phyloP scores from a whole-genome alignment of 2,329 filamentous ascomycete genomes.

The Colletotrichum tropicale region DNA sequence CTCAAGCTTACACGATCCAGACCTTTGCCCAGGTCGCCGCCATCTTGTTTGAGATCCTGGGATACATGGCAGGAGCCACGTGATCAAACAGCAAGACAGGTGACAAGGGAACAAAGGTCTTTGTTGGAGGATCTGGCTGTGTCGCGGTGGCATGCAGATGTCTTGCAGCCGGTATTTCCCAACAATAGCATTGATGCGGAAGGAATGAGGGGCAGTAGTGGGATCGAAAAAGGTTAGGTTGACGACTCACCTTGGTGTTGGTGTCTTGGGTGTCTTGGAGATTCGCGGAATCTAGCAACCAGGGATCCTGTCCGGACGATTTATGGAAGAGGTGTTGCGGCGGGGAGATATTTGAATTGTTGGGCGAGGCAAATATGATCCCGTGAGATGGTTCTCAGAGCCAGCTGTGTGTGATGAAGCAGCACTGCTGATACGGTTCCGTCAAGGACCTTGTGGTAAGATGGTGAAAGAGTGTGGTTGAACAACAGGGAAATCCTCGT shows the following conservation, averaged over 20 bases:
- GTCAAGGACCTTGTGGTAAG: slow-evolving; percentile 24
- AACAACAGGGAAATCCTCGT: slow-evolving; percentile 21
- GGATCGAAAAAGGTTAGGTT: background rate
- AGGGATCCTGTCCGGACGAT: slow-evolving; percentile 1
- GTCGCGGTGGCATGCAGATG: slow-evolving; percentile 2
- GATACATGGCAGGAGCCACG: background rate
- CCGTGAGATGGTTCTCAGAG: slow-evolving; percentile 22
- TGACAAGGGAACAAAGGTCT: background rate
- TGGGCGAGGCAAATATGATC: slow-evolving; percentile 4
- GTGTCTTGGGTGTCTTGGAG: slow-evolving; percentile 8
- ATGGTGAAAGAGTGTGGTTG: slow-evolving; percentile 24
- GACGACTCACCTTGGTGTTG: slow-evolving; percentile 9
- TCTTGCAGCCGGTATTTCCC: background rate
- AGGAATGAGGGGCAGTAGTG: slow-evolving; percentile 1
- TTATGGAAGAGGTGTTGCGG: background rate
- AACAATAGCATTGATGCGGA: slow-evolving; percentile 15
- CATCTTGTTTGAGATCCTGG: background rate
- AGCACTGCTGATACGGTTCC: slow-evolving; percentile 28
- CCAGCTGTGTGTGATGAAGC: slow-evolving; percentile 19
- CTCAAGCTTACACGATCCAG: background rate
- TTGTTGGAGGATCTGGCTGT: background rate
- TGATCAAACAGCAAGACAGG: background rate
- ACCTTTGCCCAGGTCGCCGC: background rate
- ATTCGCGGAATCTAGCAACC: slow-evolving; percentile 2
- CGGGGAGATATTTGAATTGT: background rate